Evolutionary conservation across 1,139 yeast species (phyloP).

Genomic region (Lodderomyces metapsilosis): DNA sequence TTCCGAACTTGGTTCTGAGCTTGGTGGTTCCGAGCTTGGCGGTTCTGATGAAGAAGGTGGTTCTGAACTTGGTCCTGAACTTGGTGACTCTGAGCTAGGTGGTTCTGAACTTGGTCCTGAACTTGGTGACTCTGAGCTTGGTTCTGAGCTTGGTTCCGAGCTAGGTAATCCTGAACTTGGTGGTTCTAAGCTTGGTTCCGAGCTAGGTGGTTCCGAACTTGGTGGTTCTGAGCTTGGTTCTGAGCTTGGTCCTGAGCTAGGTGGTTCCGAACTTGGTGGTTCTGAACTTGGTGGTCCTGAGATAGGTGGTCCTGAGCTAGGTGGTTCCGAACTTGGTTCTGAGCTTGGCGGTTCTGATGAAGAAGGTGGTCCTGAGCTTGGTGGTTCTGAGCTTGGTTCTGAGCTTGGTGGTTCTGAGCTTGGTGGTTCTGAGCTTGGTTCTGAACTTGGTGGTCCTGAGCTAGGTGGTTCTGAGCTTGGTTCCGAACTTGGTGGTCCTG

Average conservation of each 20-base stretch:
- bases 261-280: not conserved
- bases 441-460: not conserved
- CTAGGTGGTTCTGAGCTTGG: not conserved
- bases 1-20: not conserved
- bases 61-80: not conserved
- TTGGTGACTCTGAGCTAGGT: not conserved
- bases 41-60: not conserved
- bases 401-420: not conserved
- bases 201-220: not conserved
- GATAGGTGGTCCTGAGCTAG: not conserved
- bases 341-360: not conserved
- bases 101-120: not conserved
- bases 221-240: not conserved
- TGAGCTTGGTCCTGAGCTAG: not conserved
- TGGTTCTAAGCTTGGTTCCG: not conserved
- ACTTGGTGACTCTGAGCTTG: not conserved
- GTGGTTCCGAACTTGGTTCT: constrained; percentile 4
- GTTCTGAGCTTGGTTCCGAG: not conserved
- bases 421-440: no score
- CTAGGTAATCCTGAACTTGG: not conserved
- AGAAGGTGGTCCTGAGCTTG: not conserved
- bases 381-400: not conserved
- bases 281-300: constrained; percentile 1
- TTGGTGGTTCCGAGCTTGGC: not conserved
- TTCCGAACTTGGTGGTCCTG: not conserved